phyloP scores from a whole-genome alignment of 148 eudicot species.

The Fallopia convolvulus region DNA sequence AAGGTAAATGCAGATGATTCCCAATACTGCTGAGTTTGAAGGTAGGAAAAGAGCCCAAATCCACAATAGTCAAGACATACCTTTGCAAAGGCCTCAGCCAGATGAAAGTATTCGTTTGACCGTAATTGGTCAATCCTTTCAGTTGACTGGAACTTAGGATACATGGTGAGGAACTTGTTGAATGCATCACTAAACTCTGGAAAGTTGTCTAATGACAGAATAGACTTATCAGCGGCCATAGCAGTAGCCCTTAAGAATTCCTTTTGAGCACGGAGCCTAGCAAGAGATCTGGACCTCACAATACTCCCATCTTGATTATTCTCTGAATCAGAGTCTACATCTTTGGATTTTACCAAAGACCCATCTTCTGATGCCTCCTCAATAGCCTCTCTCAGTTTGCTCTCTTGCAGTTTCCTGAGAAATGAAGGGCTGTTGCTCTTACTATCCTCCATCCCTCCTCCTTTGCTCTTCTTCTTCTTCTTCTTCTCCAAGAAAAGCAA shows the following conservation, averaged over 20 bases:
- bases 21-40: conserved; percentile 17
- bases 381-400: conserved; percentile 20
- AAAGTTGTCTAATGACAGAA: conserved; percentile 7
- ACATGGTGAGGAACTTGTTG: conserved; percentile 24
- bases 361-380: conserved; percentile 25
- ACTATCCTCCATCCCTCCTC: background rate
- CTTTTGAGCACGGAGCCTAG: conserved; percentile 20
- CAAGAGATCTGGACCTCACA: conserved; percentile 16
- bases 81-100: conserved; percentile 14
- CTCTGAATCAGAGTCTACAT: conserved; percentile 11
- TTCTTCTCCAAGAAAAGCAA: conserved; percentile 19
- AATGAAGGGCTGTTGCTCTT: conserved; percentile 11
- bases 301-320: conserved; percentile 13
- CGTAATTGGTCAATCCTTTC: conserved; percentile 23
- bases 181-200: conserved; percentile 14
- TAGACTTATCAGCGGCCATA: conserved; percentile 10
- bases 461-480: conserved; percentile 15
- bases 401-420: conserved; percentile 8
- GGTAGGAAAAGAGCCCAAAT: conserved; percentile 21
- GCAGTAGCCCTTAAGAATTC: conserved; percentile 20
- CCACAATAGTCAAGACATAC: conserved; percentile 25
- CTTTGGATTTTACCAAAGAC: conserved; percentile 13
- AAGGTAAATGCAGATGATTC: conserved; percentile 19
- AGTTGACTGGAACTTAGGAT: conserved; percentile 17
- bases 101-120: conserved; percentile 14